Conservation (phyloP, 179 eudicot genomes). For the Silene vulgaris region DNA sequence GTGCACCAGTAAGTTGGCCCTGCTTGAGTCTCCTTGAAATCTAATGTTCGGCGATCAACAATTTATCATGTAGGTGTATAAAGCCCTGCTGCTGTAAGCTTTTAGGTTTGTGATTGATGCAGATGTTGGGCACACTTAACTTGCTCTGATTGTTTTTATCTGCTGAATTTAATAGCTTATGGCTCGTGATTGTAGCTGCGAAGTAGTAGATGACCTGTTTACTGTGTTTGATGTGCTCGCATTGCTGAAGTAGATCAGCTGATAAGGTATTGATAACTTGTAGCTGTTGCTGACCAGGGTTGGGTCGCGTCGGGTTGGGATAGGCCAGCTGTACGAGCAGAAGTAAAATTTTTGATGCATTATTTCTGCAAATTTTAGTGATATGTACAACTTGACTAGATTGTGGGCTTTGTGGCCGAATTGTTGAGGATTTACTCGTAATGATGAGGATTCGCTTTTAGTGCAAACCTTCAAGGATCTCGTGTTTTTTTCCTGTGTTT, state of each 20-base stretch:
- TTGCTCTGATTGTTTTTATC: conserved; percentile 25
- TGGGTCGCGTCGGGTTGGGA: conserved; percentile 18
- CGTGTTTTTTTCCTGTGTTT: no score
- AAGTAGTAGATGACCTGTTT: conserved; percentile 35
- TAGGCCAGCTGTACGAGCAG: not conserved
- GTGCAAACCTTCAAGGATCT: not conserved
- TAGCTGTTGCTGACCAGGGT: conserved; percentile 21
- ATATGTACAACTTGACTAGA: not conserved
- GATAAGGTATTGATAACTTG: conserved; percentile 15
- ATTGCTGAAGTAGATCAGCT: conserved; percentile 20
- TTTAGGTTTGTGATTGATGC: conserved; percentile 18
- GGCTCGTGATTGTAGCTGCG: conserved; percentile 41
- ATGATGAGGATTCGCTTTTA: not conserved
- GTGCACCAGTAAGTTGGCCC: conserved; percentile 14
- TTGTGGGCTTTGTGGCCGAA: not conserved
- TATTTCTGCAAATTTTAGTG: no score
- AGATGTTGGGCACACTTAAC: not conserved
- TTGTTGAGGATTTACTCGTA: not conserved
- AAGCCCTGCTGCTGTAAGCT: conserved; percentile 18
- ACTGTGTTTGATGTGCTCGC: conserved; percentile 19
- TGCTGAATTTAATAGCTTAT: conserved; percentile 24
- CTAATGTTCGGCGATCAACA: not conserved
- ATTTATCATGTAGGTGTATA: conserved; percentile 9
- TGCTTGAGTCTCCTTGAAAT: not conserved
- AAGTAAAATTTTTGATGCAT: not conserved